Percentiles rank a stretch among this genome's conserved stretches.
These are phyloP conservation scores for Talaromyces pinophilus DNA, from an alignment of 2,329 filamentous ascomycete species.

Conservation along the genomic window DNA sequence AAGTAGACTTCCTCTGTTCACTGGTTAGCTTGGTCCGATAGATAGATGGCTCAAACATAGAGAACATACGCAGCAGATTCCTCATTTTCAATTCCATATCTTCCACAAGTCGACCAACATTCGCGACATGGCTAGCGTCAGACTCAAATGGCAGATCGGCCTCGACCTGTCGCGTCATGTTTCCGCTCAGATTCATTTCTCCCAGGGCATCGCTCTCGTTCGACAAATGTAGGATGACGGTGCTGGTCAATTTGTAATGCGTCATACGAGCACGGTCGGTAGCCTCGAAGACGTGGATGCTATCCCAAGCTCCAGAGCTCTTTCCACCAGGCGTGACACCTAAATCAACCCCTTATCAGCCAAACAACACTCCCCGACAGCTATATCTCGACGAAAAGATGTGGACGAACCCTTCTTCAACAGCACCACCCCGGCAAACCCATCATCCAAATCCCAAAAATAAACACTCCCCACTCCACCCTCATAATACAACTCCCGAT, in stretches of 20 bases:
- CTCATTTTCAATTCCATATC: slow-evolving; percentile 99
- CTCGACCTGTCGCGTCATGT: slow-evolving; percentile 97
- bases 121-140: slow-evolving; percentile 91
- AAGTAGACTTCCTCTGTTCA: slow-evolving; percentile 88
- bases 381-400: not conserved
- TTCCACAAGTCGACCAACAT: slow-evolving; percentile 91
- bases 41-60: slow-evolving; percentile 4
- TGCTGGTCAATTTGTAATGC: slow-evolving; percentile 97
- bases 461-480: slow-evolving; percentile 95
- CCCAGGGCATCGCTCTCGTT: slow-evolving; percentile 69
- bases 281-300: slow-evolving; percentile 97
- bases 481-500: slow-evolving; percentile 89
- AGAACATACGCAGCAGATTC: slow-evolving; percentile 71
- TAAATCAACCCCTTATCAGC: slow-evolving; percentile 22
- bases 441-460: slow-evolving; percentile 97
- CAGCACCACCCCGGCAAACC: slow-evolving; percentile 92
- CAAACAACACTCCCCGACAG: not conserved
- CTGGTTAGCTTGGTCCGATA: slow-evolving; percentile 10
- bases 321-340: slow-evolving; percentile 67
- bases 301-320: slow-evolving; percentile 89
- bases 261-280: slow-evolving; percentile 87
- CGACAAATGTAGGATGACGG: slow-evolving; percentile 87
- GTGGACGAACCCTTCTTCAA: slow-evolving; percentile 77
- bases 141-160: slow-evolving; percentile 84
- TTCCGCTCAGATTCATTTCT: slow-evolving; percentile 88